Base-by-base conservation (phyloP, 129 eudicot species). In the Sambucus nigra region DNA sequence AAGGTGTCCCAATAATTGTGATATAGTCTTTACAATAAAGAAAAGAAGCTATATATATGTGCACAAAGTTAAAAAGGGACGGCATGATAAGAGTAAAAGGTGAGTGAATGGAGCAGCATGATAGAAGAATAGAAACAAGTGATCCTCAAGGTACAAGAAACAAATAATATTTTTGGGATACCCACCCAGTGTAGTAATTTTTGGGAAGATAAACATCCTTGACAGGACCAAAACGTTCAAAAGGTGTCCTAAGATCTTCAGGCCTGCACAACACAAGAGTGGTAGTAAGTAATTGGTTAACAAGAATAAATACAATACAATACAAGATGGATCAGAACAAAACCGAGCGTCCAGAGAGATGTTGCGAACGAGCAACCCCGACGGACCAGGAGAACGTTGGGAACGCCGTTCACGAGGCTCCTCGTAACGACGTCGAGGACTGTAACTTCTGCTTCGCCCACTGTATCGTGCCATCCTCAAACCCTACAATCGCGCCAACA, bases 191-290 rank as follows among this genome's bases (percentile, higher is more conserved):
- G 71, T 86, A 76, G 67, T 81, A 86, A 69, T 86, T 81, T 60
- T 86, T 86, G 22, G 95, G 95, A 21, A 86, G 75, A 70, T 86
- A 86, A 13, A 86, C 73, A 75, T 86, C 95, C 78, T 81, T 86
- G 55, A 86, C 70, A 0, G 94, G 96, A 19, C 96, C 96, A 83
- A 68, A 88, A 40, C 86, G 77, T 59, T 81, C 96, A 78, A 88
- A 88, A 10, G 94, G 96, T 39, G 61, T 46, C 80, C 84, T 88
- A 33, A 88, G 87, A 74, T 88, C 96, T 80, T 88, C 96, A 23
- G 86, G 86, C 81, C 94, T 88, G 82, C 81, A 74, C 20, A 42
- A 42, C 1, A 29, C 35, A 29, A 4, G 35, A 29, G 35, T 29
- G 4, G 8, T 29, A 29, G 8, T 29, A 29, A 29, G 8, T 29